Conservation (phyloP, 75 land plant species). For the Pinus tabuliformis region DNA sequence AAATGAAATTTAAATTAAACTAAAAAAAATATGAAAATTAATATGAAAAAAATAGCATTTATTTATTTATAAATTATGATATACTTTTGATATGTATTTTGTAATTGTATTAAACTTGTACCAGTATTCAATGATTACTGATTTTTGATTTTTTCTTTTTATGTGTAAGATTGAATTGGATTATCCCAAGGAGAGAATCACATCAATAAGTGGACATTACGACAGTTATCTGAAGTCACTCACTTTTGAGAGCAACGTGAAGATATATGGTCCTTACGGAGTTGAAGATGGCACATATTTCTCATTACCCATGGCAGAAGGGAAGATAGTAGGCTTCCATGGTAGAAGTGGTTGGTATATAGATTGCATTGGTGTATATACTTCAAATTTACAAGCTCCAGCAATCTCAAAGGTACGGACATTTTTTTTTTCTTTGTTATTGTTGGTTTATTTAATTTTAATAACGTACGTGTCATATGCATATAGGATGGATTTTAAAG, state of each 20-base stretch:
- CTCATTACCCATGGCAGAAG: slow-evolving; percentile 32
- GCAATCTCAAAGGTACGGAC: no score
- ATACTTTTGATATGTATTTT: no score
- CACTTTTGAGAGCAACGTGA: slow-evolving; percentile 28
- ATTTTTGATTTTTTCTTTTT: neutral
- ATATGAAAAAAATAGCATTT: no score
- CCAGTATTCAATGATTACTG: no score
- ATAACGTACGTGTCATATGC: no score
- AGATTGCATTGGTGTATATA: slow-evolving; percentile 37
- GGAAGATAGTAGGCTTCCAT: slow-evolving; percentile 40
- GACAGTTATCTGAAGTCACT: slow-evolving; percentile 32
- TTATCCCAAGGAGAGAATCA: slow-evolving; percentile 45
- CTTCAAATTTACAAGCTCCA: neutral
- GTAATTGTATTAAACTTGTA: no score
- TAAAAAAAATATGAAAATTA: no score
- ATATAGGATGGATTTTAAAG: no score
- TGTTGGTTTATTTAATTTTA: no score
- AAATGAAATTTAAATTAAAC: no score
- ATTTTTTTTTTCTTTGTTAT: no score
- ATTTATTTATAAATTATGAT: no score
- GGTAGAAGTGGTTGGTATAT: slow-evolving; percentile 32
- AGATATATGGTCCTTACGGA: slow-evolving; percentile 47
- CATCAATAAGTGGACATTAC: slow-evolving; percentile 38
- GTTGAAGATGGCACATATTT: slow-evolving; percentile 41
- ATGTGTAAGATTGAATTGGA: slow-evolving; percentile 20